Percentiles rank a stretch among this genome's conserved stretches.
Evolutionary conservation across 202 grass and related monocot species (phyloP).

Genomic region (Cymbopogon flexuosus): DNA sequence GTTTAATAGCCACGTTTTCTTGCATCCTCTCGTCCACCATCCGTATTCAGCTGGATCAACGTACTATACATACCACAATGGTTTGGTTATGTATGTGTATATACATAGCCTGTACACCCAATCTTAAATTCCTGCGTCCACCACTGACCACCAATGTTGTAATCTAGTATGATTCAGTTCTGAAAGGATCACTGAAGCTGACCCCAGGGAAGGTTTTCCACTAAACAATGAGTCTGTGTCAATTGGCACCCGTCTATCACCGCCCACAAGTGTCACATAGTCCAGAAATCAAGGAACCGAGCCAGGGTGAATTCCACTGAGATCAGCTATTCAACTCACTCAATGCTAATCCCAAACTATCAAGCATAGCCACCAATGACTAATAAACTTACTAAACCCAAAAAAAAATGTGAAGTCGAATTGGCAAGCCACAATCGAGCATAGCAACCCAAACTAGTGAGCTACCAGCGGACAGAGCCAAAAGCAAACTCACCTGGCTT

Average conservation of each 20-base stretch:
- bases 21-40: no score
- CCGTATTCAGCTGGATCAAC: no score
- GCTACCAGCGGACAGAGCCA: neutral
- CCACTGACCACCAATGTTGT: neutral
- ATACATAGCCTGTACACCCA: no score
- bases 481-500: conserved; percentile 60
- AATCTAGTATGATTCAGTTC: neutral
- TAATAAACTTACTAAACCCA: neutral
- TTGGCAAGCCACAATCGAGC: neutral
- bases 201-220: neutral
- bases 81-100: no score
- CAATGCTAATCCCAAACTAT: neutral
- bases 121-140: no score
- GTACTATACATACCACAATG: no score
- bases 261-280: neutral
- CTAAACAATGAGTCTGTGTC: neutral
- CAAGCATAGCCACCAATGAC: no score
- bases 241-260: neutral
- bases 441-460: neutral
- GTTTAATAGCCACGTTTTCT: no score
- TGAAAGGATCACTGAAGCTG: neutral
- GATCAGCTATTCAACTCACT: neutral
- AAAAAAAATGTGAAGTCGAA: neutral
- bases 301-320: neutral
- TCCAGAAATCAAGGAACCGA: neutral